These are phyloP conservation scores for Tuber magnatum DNA, from an alignment of 495 filamentous ascomycete species.

Conservation along the genomic window DNA sequence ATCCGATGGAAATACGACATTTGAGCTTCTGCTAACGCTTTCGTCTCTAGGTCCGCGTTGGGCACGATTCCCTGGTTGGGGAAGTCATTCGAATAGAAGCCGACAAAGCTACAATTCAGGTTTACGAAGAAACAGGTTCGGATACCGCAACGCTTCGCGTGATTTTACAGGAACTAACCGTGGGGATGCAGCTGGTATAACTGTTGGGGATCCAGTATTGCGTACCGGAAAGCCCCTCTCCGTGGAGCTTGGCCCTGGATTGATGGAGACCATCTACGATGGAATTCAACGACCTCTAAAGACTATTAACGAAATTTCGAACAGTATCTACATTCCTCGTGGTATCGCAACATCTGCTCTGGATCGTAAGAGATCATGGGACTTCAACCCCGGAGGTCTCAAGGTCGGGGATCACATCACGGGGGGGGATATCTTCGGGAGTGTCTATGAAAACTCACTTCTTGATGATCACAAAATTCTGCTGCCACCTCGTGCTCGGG, in stretches of 20 bases:
- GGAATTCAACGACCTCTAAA: conserved; percentile 93
- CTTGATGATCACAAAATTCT: conserved; percentile 91
- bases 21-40: conserved; percentile 27
- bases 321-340: conserved; percentile 94
- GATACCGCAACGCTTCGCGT: background rate
- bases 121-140: conserved; percentile 94
- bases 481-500: conserved; percentile 80
- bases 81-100: conserved; percentile 96
- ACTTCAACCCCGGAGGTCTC: conserved; percentile 72
- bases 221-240: conserved; percentile 91
- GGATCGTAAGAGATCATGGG: conserved; percentile 85
- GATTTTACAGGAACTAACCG: conserved; percentile 21
- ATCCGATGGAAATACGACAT: background rate
- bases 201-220: conserved; percentile 84
- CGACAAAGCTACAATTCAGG: conserved; percentile 94
- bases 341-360: conserved; percentile 85
- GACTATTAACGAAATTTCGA: conserved; percentile 65
- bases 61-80: conserved; percentile 79
- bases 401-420: conserved; percentile 97
- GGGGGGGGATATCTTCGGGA: conserved; percentile 90
- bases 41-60: conserved; percentile 64
- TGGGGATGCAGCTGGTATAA: conserved; percentile 67
- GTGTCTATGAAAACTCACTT: conserved; percentile 91
- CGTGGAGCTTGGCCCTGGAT: conserved; percentile 90
- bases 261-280: conserved; percentile 99